phyloP scores from a whole-genome alignment of 768 basidiomycete species.

The Lactarius quietus region DNA sequence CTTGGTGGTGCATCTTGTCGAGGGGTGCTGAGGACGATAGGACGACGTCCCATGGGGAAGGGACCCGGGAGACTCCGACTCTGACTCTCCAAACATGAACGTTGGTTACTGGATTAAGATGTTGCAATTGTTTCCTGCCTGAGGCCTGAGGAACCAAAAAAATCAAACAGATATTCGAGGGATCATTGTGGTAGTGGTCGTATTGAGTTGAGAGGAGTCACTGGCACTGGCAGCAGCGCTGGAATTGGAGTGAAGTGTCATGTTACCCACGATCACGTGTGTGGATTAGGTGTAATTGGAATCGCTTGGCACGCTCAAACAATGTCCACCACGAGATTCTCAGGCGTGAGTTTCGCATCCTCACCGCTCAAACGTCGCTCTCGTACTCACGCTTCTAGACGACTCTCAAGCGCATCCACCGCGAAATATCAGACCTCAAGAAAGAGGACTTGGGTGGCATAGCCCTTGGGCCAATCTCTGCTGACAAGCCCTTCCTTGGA shows the following conservation, averaged over 20 bases:
- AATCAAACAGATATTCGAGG: constrained; percentile 49
- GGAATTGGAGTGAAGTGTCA: not conserved
- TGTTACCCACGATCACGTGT: constrained; percentile 23
- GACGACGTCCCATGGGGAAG: constrained; percentile 80
- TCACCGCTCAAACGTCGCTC: not conserved
- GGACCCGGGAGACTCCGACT: constrained; percentile 77
- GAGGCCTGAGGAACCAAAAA: constrained; percentile 10
- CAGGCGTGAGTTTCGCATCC: constrained; percentile 15
- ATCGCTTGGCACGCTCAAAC: not conserved
- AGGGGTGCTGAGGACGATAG: constrained; percentile 45
- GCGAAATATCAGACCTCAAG: constrained; percentile 75
- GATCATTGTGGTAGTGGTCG: constrained; percentile 40
- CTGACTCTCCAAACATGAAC: constrained; percentile 79
- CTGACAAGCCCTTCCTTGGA: constrained; percentile 71
- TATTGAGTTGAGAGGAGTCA: not conserved
- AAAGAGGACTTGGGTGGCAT: constrained; percentile 81
- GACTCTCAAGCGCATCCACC: constrained; percentile 78
- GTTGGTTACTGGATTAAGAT: not conserved
- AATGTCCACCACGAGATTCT: constrained; percentile 17
- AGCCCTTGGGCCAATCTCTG: constrained; percentile 56
- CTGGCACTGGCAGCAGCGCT: too few species aligned
- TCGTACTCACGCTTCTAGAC: constrained; percentile 36
- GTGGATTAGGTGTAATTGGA: not conserved
- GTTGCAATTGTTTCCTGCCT: constrained; percentile 10
- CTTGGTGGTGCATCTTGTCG: constrained; percentile 30